phyloP scores from a whole-genome alignment of 768 basidiomycete species.

The Tylopilus sp. region DNA sequence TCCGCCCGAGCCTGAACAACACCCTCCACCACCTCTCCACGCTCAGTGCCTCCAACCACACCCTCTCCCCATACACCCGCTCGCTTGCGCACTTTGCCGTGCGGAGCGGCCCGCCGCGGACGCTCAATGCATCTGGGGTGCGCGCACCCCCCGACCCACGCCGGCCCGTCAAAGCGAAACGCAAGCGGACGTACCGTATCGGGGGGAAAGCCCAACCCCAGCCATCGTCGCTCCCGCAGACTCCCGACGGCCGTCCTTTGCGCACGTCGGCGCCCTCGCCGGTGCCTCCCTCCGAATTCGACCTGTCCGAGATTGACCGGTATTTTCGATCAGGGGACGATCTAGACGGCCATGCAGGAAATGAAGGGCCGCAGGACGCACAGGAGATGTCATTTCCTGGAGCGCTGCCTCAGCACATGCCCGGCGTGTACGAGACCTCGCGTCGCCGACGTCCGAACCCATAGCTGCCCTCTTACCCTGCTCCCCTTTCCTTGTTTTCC shows the following conservation, averaged over 20 bases:
- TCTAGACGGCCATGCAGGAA: background rate
- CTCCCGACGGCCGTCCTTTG: background rate
- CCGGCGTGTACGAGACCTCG: constrained; percentile 6
- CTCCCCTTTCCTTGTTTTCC: background rate
- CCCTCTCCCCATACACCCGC: constrained; percentile 90
- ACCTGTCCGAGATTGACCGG: constrained; percentile 68
- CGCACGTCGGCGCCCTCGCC: constrained; percentile 31
- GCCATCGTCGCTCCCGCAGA: background rate
- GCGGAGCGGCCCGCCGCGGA: constrained; percentile 74
- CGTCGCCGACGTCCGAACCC: constrained; percentile 10
- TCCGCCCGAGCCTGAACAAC: constrained; percentile 66
- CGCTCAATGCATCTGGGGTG: constrained; percentile 33
- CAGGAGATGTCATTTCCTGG: background rate
- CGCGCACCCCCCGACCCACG: constrained; percentile 36
- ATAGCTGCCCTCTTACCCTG: background rate
- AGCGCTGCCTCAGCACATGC: background rate
- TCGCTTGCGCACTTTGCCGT: constrained; percentile 90
- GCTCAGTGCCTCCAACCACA: constrained; percentile 87
- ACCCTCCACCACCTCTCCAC: constrained; percentile 84
- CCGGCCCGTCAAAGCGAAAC: constrained; percentile 64
- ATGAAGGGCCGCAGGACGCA: background rate
- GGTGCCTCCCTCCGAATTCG: constrained; percentile 52
- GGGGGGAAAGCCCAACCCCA: constrained; percentile 30
- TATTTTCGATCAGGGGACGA: constrained; percentile 55
- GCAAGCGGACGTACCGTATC: constrained; percentile 71